Evolutionary conservation across 2,329 filamentous ascomycete genomes (phyloP), one percentile per base, ranked within the genome.

Genomic region (Thelonectria discophora): DNA sequence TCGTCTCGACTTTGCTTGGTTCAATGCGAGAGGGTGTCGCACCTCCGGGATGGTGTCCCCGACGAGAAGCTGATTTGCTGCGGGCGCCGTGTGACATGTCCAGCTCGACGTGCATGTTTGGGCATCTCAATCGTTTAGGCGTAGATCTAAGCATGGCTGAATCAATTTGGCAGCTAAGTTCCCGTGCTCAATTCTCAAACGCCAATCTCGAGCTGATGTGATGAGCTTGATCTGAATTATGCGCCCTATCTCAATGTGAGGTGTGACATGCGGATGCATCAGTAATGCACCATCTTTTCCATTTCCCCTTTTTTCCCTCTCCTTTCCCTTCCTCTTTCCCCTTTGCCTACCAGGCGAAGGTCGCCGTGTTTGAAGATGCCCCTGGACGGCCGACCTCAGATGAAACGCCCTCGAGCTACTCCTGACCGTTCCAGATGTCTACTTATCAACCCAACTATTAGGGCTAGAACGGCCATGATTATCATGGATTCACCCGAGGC

Each of bases 391-490:
- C 64, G 62, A 67, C 52, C 54, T 53, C 60, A 68, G 67, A 67
- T 79, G 77, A 80, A 79, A 79, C 78, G 69, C 63, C 37, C 17
- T 46, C 51, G 34, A 56, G 52, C 40, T 15, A 52, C 20, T 37
- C 37, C 32, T n/a, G 21, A 51, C 49, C 32, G 50, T 55, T 12
- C 51, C 51, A 57, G n/a, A 50, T 32, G 15, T 45, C 32, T 51
- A 40, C 51, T 27, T n/a, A 42, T 34, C 21, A 52, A 42, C 18
- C n/a, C 20, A 51, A 40, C 21, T 40, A 37, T 20, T 34, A 27
- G 18, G 40, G 45, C 17, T 27, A 17, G 37, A 30, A 34, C 20
- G n/a, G 10, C 24, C 20, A 8, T 46, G 18, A 46, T 50, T 18
- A 37, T 13, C 42, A 55, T 32, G 47, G 20, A 13, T 21, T 27